Conservation (phyloP, 345 rosid species). For the Brassica rapa region DNA sequence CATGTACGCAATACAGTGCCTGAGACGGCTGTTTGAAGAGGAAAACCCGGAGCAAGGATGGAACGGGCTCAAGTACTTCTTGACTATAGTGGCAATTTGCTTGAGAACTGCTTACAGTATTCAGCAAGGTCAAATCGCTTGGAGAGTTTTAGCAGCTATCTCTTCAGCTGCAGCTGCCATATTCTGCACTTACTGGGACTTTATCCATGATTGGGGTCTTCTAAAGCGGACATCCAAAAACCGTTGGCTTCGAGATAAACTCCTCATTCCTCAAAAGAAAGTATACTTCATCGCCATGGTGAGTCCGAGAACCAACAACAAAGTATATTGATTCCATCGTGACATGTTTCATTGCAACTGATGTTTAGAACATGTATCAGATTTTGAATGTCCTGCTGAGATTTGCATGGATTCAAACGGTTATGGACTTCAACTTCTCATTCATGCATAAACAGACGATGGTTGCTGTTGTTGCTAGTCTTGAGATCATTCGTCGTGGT, state of each 20-base stretch:
- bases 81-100: conserved; percentile 60
- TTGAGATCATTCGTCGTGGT: neutral
- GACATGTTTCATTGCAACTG: neutral
- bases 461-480: neutral
- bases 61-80: conserved; percentile 61
- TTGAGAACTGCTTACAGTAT: conserved; percentile 49
- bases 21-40: conserved; percentile 61
- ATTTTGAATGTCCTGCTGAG: neutral
- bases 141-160: too few species aligned
- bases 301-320: neutral
- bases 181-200: neutral
- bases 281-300: neutral
- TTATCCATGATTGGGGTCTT: neutral
- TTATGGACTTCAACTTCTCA: neutral
- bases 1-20: conserved; percentile 47
- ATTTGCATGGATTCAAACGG: neutral
- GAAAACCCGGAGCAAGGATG: conserved; percentile 54
- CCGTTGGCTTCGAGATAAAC: neutral
- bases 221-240: neutral
- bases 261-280: neutral
- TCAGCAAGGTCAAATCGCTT: too few species aligned
- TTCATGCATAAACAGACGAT: neutral
- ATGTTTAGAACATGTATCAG: neutral
- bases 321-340: neutral
- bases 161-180: neutral